Evolutionary conservation across 352 stramenopile species (phyloP).

Genomic region (Pythium plurisporium): DNA sequence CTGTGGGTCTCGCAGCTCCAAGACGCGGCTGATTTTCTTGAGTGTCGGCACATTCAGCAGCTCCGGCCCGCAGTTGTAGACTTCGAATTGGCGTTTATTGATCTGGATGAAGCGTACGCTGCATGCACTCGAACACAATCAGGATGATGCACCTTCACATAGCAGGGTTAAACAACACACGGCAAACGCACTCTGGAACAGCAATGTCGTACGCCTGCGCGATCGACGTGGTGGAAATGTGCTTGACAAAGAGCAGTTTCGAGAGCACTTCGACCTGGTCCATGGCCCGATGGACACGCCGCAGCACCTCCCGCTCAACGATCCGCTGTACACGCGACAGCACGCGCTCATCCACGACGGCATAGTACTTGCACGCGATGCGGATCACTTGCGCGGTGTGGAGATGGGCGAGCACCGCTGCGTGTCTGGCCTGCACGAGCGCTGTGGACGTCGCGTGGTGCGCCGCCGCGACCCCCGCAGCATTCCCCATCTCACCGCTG

Average conservation of each 20-base stretch:
- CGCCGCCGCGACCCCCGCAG: conserved; percentile 33
- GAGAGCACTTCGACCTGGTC: conserved; percentile 50
- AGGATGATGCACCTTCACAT: too few species aligned
- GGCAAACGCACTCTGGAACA: conserved; percentile 39
- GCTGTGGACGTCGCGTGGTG: conserved; percentile 19
- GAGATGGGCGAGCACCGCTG: conserved; percentile 29
- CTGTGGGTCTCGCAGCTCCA: conserved; percentile 21
- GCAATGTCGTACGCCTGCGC: conserved; percentile 46
- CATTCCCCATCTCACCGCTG: conserved; percentile 51
- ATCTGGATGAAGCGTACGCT: conserved; percentile 53
- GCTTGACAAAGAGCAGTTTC: conserved; percentile 61
- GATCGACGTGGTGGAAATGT: conserved; percentile 56
- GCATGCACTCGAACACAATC: too few species aligned
- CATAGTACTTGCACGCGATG: conserved; percentile 39
- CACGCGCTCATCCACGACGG: conserved; percentile 52
- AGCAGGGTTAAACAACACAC: background rate
- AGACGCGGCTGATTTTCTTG: conserved; percentile 16
- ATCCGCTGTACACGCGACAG: conserved; percentile 36
- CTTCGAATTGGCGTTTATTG: conserved; percentile 34
- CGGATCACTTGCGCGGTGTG: conserved; percentile 29
- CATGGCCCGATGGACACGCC: conserved; percentile 31
- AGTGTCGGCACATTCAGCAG: conserved; percentile 24
- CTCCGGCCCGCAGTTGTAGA: conserved; percentile 29
- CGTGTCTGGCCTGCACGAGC: conserved; percentile 26
- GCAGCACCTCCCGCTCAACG: conserved; percentile 52